Percentiles rank a stretch among this genome's conserved stretches.
phyloP scores from a whole-genome alignment of 305 asterid genomes.

The Salvia sclarea region DNA sequence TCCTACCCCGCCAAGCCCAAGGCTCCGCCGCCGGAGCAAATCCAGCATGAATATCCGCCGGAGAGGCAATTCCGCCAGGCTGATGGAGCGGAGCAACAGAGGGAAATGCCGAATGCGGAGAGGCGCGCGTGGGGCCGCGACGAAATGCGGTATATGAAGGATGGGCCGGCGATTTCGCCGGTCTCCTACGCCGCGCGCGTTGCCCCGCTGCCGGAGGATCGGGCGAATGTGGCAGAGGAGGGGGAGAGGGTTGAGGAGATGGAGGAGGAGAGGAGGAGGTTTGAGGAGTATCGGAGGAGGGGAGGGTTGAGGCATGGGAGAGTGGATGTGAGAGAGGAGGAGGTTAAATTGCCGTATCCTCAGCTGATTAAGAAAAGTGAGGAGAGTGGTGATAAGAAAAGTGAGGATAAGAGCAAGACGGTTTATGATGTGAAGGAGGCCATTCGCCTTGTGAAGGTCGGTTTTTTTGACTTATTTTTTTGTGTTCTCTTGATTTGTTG shows the following conservation, averaged over 20 bases:
- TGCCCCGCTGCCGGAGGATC: slow-evolving; percentile 92
- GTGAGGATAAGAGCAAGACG: slow-evolving; percentile 56
- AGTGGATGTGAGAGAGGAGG: slow-evolving; percentile 50
- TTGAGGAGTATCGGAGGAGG: slow-evolving; percentile 48
- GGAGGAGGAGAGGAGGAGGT: slow-evolving; percentile 65
- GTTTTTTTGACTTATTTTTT: slow-evolving; percentile 29
- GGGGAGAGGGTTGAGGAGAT: slow-evolving; percentile 47
- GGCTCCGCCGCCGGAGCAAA: slow-evolving; percentile 42
- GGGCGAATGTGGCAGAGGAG: slow-evolving; percentile 33
- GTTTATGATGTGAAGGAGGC: slow-evolving; percentile 93
- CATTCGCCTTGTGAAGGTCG: slow-evolving; percentile 79
- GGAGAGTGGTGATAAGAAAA: slow-evolving; percentile 41
- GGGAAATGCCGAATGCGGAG: slow-evolving; percentile 7
- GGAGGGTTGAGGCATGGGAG: slow-evolving; percentile 38
- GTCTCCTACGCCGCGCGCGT: slow-evolving; percentile 70
- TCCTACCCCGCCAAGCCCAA: slow-evolving; percentile 66
- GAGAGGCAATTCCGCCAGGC: slow-evolving; percentile 17
- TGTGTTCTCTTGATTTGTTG: background rate
- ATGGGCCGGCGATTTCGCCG: slow-evolving; percentile 49
- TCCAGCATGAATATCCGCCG: slow-evolving; percentile 28
- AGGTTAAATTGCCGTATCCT: slow-evolving; percentile 68
- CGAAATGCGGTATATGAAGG: slow-evolving; percentile 83
- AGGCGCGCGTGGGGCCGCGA: slow-evolving; percentile 59
- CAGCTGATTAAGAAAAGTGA: slow-evolving; percentile 56
- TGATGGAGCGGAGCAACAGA: slow-evolving; percentile 56